Base-by-base conservation (phyloP, 805 yeast species). In the Ogataea nonfermentans region DNA sequence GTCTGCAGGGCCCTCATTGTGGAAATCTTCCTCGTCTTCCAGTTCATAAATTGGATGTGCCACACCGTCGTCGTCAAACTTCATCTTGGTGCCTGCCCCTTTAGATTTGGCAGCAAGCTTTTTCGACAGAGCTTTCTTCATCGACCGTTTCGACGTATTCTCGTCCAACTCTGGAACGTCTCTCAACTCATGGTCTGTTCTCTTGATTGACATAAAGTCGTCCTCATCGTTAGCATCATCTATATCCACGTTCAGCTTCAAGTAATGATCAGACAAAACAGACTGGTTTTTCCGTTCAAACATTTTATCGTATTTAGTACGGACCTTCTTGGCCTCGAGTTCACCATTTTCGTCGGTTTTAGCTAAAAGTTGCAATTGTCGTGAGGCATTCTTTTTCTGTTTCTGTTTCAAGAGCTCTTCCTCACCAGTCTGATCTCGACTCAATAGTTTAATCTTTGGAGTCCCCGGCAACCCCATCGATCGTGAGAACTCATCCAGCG, bases 381-480 rank as follows among this genome's bases (percentile, higher is more conserved):
- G 76, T 1, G 95, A 81, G 17, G 81, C 78, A 59, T 91, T 91
- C 63, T 91, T 91, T 66, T 77, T 66, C 50, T 80, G 88, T 56
- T 87, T 87, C 17, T 73, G 67, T 48, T 65, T 68, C 38, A 62
- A 60, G 24, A 71, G 54, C 16, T 69, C 63, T 25, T 51, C 62
- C 30, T 64, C 66, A 1, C 53, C 83, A 29, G 69, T 69, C 24
- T 48, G 46, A 3, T 47, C 50, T 9, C 70, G 68, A 14, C 75
- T 74, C 48, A 70, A 65, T 41, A 91, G 74, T 59, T 87, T 89
- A 53, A 93, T 84, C 53, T 85, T 82, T 29, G 99, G 99, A 3
- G 96, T 96, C 39, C 97, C 96, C 1, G 98, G 96, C 29, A 93
- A 72, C 8, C 99, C 99, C 33, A 90, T 63, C 4, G 96, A 84